A percentile compares a stretch with the other conserved stretches of the same genome.
These are phyloP conservation scores for Xanthoconium purpureum DNA, from an alignment of 768 basidiomycete genomes.

Conservation along the genomic window DNA sequence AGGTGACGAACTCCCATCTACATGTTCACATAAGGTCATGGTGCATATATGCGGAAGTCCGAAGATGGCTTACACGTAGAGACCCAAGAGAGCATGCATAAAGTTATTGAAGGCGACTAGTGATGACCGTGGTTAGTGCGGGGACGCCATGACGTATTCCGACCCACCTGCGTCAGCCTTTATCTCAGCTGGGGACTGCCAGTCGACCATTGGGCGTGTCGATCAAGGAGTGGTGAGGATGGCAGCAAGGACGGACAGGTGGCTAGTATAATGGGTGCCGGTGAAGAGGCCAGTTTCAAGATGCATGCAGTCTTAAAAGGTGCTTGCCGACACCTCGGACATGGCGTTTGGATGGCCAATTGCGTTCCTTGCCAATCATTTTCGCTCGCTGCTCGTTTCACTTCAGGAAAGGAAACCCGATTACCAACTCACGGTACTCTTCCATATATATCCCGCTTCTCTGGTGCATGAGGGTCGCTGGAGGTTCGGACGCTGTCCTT, in stretches of 20 bases:
- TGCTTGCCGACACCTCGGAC: slow-evolving; percentile 9
- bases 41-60: slow-evolving; percentile 5
- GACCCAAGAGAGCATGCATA: slow-evolving; percentile 56
- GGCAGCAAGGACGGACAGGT: background rate
- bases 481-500: background rate
- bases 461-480: slow-evolving; percentile 3
- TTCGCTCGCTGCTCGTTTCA: background rate
- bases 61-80: slow-evolving; percentile 50
- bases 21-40: background rate
- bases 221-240: slow-evolving; percentile 5
- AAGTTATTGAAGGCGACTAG: slow-evolving; percentile 44
- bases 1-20: slow-evolving; percentile 68
- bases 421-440: slow-evolving; percentile 1
- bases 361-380: slow-evolving; percentile 1
- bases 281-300: background rate
- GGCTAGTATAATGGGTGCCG: background rate
- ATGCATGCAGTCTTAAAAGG: slow-evolving; percentile 7
- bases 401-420: slow-evolving; percentile 4
- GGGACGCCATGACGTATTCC: background rate
- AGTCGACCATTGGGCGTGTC: slow-evolving; percentile 48
- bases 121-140: slow-evolving; percentile 6
- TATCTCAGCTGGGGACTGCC: slow-evolving; percentile 50
- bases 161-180: slow-evolving; percentile 44
- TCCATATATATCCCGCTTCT: slow-evolving; percentile 13
- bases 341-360: slow-evolving; percentile 21